Conservation (phyloP, 208 protist species). For the Acanthamoeba lenticulata region DNA sequence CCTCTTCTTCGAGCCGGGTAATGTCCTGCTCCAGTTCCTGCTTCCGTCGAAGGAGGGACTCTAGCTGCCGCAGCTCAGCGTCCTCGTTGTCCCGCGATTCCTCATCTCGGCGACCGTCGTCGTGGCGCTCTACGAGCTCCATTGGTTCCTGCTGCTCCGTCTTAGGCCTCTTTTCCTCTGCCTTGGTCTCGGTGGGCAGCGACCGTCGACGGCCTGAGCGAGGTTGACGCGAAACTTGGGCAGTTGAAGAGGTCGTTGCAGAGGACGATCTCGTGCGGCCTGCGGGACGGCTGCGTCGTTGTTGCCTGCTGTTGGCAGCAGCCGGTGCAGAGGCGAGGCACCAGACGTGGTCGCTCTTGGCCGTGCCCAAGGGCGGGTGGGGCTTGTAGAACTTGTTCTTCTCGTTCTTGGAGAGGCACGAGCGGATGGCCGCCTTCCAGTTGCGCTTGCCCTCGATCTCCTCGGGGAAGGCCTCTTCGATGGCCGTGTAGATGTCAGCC, state of each 20-base stretch:
- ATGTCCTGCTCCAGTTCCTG: background rate
- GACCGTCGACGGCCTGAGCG: too few relatives aligned
- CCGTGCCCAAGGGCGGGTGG: too few relatives aligned
- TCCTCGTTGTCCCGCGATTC: background rate
- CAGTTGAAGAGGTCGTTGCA: background rate
- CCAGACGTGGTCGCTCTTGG: background rate
- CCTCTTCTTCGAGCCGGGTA: background rate
- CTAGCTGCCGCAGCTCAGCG: background rate
- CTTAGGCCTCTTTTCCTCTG: too few relatives aligned
- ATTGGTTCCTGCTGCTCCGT: too few relatives aligned
- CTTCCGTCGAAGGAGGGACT: background rate
- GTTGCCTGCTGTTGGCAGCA: background rate
- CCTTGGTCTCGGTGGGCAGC: too few relatives aligned
- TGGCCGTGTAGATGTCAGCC: background rate
- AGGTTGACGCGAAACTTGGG: too few relatives aligned
- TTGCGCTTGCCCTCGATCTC: background rate
- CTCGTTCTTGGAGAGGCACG: conserved; percentile 18
- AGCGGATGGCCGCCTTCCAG: background rate
- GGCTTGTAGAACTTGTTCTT: conserved; percentile 9
- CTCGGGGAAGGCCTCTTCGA: background rate
- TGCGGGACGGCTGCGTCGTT: background rate
- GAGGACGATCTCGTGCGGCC: background rate
- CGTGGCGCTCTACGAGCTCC: background rate
- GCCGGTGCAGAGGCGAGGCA: background rate
- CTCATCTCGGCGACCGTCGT: background rate